These are phyloP conservation scores for Paulownia fortunei DNA, from an alignment of 257 asterid species.

Conservation along the genomic window DNA sequence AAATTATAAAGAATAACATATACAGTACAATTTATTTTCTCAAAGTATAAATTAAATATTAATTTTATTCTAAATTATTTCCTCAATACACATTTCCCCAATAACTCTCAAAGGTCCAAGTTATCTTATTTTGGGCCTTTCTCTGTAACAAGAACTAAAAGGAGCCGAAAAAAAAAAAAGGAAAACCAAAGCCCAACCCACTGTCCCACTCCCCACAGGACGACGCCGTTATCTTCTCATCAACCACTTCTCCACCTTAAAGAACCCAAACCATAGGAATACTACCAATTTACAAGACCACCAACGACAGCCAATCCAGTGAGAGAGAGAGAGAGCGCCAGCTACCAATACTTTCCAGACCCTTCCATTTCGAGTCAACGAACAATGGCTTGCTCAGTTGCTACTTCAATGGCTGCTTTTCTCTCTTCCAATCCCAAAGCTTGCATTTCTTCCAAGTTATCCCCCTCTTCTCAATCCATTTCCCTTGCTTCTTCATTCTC, in stretches of 20 bases:
- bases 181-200: no score
- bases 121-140: no score
- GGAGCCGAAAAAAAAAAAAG: not conserved
- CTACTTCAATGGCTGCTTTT: conserved; percentile 60
- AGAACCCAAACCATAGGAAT: not conserved
- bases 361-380: not conserved
- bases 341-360: not conserved
- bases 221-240: conserved; percentile 21
- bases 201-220: not conserved
- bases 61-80: no score
- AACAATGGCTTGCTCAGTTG: conserved; percentile 65
- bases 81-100: no score
- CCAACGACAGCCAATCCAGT: not conserved
- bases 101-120: no score
- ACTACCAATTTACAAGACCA: not conserved
- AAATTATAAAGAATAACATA: no score
- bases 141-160: not conserved
- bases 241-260: conserved; percentile 4
- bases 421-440: conserved; percentile 50
- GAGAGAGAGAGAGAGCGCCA: not conserved
- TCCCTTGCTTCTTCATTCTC: conserved; percentile 57
- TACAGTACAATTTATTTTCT: no score
- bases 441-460: conserved; percentile 46
- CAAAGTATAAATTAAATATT: no score
- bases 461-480: conserved; percentile 42